Conservation (phyloP, 2,329 filamentous ascomycete genomes). For the Talaromyces amestolkiae region DNA sequence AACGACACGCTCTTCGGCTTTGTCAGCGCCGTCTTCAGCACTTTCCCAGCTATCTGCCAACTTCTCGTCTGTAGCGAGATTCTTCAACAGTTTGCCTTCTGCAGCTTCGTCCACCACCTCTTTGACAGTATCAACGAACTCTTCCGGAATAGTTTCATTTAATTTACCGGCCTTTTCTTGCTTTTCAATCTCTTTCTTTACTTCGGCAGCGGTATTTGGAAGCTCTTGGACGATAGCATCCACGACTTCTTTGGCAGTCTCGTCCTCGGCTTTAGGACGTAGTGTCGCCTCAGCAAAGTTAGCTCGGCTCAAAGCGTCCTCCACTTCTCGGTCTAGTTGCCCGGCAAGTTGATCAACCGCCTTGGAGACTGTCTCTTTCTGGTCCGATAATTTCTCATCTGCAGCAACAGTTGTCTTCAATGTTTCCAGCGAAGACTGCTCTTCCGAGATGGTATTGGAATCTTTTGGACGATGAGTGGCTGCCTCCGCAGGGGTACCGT, state of each 20-base stretch:
- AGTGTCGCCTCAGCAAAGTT: conserved; percentile 51
- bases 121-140: conserved; percentile 57
- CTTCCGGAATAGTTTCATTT: conserved; percentile 54
- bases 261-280: conserved; percentile 31
- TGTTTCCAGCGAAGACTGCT: conserved; percentile 18
- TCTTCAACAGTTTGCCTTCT: conserved; percentile 8
- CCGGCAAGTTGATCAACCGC: conserved; percentile 65
- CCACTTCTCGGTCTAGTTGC: conserved; percentile 59
- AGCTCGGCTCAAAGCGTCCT: conserved; percentile 62
- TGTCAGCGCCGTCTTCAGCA: conserved; percentile 67
- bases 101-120: conserved; percentile 33
- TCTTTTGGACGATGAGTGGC: conserved; percentile 26
- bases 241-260: conserved; percentile 37
- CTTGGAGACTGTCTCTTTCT: conserved; percentile 67
- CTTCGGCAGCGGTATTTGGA: conserved; percentile 43
- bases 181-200: conserved; percentile 52
- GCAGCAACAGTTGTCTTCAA: not conserved
- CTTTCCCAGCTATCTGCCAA: conserved; percentile 90
- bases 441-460: not conserved
- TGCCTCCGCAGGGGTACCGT: conserved; percentile 40
- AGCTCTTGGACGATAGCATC: conserved; percentile 33
- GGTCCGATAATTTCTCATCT: conserved; percentile 23
- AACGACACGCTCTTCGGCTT: conserved; percentile 63
- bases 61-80: conserved; percentile 50
- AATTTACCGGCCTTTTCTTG: conserved; percentile 52